A percentile compares a stretch with the other conserved stretches of the same genome.
These are phyloP conservation scores for Juncus effusus DNA, from an alignment of 176 grass and related monocot genomes.

Conservation along the genomic window DNA sequence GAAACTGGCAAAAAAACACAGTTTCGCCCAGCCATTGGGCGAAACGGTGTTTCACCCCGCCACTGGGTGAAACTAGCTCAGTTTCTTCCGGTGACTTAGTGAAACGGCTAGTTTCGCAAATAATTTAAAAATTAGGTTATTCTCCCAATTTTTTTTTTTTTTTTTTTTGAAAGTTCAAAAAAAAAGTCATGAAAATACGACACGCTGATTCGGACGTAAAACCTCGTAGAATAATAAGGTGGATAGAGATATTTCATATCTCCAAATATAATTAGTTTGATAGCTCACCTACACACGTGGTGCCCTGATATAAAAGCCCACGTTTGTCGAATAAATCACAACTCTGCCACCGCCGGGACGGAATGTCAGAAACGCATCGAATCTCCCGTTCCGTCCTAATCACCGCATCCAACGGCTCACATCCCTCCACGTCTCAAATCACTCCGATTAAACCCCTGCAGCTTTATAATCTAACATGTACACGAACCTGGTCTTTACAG, in stretches of 20 bases:
- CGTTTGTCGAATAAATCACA: neutral
- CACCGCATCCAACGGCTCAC: slow-evolving; percentile 3
- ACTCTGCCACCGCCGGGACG: neutral
- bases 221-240: neutral
- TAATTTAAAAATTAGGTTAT: too few relatives aligned
- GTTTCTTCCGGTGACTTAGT: too few relatives aligned
- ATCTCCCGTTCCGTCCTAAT: neutral
- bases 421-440: slow-evolving; percentile 5
- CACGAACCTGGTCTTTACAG: neutral
- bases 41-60: too few relatives aligned
- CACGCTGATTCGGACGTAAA: neutral
- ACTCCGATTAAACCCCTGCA: neutral
- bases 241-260: neutral
- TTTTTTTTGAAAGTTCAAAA: too few relatives aligned
- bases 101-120: too few relatives aligned
- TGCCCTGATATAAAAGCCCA: neutral
- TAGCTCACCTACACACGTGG: slow-evolving; percentile 26
- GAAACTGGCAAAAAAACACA: too few relatives aligned
- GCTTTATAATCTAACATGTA: neutral
- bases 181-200: too few relatives aligned
- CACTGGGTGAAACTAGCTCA: too few relatives aligned
- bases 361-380: slow-evolving; percentile 22
- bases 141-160: too few relatives aligned
- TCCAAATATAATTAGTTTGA: slow-evolving; percentile 16
- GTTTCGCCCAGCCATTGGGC: too few relatives aligned